These are phyloP conservation scores for Symbiodinium natans DNA, from an alignment of 73 alveolate genomes.

Conservation along the genomic window DNA sequence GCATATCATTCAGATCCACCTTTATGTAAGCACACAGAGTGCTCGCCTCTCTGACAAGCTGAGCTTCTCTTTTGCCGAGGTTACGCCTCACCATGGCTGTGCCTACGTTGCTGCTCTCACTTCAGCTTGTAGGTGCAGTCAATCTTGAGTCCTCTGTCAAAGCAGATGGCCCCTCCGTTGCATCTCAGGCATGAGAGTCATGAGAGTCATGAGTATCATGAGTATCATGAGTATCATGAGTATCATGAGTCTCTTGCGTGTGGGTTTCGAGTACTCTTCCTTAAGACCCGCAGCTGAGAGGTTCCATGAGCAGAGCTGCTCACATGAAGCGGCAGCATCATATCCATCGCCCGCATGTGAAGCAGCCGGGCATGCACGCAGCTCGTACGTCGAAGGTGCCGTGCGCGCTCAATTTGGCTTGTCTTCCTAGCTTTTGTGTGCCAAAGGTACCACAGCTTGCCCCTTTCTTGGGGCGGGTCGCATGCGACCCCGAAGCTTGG, in stretches of 20 bases:
- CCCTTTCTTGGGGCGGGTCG: neutral
- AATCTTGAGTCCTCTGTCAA: constrained; percentile 63
- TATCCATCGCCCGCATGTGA: constrained; percentile 47
- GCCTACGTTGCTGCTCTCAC: constrained; percentile 22
- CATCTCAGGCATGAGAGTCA: neutral
- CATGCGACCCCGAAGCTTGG: too few species aligned
- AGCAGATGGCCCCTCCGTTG: constrained; percentile 47
- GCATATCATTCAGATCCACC: neutral
- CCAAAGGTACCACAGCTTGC: neutral
- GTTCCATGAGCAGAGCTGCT: constrained; percentile 36
- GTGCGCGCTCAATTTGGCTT: neutral
- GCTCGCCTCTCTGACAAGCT: neutral
- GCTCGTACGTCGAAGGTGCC: neutral
- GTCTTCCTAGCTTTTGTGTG: too few species aligned
- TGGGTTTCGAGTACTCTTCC: too few species aligned
- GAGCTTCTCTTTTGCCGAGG: neutral
- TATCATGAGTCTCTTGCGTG: too few species aligned
- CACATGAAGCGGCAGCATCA: constrained; percentile 52
- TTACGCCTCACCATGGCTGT: constrained; percentile 52
- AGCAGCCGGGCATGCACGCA: neutral
- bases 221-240: too few species aligned
- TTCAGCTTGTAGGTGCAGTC: neutral
- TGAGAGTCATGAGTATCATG: too few species aligned
- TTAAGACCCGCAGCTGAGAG: too few species aligned
- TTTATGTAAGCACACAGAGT: neutral